These are phyloP conservation scores for Hypoxylon sp. DNA, from an alignment of 2,329 filamentous ascomycete genomes.

Conservation along the genomic window DNA sequence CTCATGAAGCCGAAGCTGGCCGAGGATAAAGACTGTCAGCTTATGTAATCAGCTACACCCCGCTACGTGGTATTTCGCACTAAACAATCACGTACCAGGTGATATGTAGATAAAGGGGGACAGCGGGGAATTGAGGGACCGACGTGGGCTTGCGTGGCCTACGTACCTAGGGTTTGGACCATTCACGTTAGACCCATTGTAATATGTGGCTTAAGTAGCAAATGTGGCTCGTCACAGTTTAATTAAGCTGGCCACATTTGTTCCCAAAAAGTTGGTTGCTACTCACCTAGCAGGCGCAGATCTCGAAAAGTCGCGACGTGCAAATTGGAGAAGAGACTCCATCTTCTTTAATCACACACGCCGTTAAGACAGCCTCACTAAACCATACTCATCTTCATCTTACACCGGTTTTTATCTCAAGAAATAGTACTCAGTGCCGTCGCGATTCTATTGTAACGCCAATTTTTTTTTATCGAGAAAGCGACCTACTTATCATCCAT, in stretches of 20 bases:
- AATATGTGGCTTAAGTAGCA: constrained; percentile 25
- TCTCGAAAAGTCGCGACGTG: constrained; percentile 45
- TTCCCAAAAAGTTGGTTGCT: constrained; percentile 24
- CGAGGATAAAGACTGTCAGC: constrained; percentile 34
- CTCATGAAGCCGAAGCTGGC: constrained; percentile 43
- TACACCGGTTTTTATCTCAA: background rate
- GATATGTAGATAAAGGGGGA: constrained; percentile 23
- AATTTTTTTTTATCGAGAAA: constrained; percentile 11
- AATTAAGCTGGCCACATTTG: constrained; percentile 43
- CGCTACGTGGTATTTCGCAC: constrained; percentile 8
- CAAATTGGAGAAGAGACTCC: constrained; percentile 31
- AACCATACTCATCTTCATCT: constrained; percentile 6
- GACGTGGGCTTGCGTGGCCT: constrained; percentile 21
- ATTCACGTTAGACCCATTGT: constrained; percentile 21
- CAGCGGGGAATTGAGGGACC: constrained; percentile 10
- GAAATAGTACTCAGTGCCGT: background rate
- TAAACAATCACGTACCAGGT: constrained; percentile 9
- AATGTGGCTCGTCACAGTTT: constrained; percentile 33
- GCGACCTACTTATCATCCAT: constrained; percentile 19
- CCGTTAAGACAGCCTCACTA: background rate
- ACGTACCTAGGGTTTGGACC: background rate
- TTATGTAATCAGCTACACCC: constrained; percentile 37
- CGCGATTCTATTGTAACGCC: background rate
- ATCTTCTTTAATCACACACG: constrained; percentile 13
- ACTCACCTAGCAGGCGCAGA: constrained; percentile 35